These are phyloP conservation scores for Fraxinus sp. DNA, from an alignment of 305 asterid species.

Conservation along the genomic window DNA sequence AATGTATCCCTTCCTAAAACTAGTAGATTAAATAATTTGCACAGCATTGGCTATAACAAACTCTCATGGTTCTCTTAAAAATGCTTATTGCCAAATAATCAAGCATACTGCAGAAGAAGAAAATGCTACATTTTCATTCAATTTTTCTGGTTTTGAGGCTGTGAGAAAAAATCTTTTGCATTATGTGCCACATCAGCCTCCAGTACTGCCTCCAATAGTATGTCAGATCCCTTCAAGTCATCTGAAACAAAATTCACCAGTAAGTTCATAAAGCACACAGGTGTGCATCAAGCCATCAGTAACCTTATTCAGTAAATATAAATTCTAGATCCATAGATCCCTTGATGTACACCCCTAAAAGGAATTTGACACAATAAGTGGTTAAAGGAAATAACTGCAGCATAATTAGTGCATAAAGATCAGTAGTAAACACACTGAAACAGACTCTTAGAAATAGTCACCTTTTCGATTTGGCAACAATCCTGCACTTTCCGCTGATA, in stretches of 20 bases:
- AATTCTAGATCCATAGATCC: not conserved
- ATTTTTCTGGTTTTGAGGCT: slow-evolving; percentile 47
- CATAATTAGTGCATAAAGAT: not conserved
- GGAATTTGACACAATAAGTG: not conserved
- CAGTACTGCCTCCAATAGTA: slow-evolving; percentile 72
- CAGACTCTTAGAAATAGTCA: slow-evolving; percentile 16
- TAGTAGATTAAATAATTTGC: not conserved
- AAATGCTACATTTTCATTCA: slow-evolving; percentile 32
- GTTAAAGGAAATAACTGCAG: slow-evolving; percentile 4
- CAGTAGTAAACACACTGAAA: not conserved
- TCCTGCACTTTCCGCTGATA: slow-evolving; percentile 84
- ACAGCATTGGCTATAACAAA: not conserved
- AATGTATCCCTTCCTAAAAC: not conserved
- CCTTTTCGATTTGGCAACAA: slow-evolving; percentile 67
- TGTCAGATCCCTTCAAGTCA: slow-evolving; percentile 64
- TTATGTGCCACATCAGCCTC: slow-evolving; percentile 86
- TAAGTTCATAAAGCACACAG: slow-evolving; percentile 7
- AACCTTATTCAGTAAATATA: not conserved
- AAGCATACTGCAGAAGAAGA: not conserved
- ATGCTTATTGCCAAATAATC: not conserved
- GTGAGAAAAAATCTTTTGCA: slow-evolving; percentile 58
- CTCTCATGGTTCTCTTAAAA: not conserved
- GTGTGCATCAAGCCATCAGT: not conserved
- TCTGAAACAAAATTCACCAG: slow-evolving; percentile 36
- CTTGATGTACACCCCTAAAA: not conserved